These are phyloP conservation scores for Alloteropsis semialata DNA, from an alignment of 176 grass and related monocot genomes.

Conservation along the genomic window DNA sequence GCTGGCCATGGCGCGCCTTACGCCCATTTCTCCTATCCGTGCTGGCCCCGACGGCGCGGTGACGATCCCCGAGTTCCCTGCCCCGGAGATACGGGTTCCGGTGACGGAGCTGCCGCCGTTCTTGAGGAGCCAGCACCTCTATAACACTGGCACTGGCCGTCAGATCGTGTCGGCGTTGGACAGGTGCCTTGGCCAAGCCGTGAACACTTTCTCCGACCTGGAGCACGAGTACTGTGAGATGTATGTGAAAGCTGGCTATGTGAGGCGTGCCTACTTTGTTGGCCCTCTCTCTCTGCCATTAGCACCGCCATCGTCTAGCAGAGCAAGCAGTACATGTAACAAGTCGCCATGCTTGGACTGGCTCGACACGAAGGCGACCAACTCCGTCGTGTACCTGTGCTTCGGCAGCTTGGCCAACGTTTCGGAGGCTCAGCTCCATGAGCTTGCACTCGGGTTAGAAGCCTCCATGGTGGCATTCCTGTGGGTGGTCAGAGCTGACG, in stretches of 20 bases:
- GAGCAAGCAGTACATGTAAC: no score
- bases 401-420: slow-evolving; percentile 26
- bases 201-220: slow-evolving; percentile 8
- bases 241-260: neutral
- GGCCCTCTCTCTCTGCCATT: neutral
- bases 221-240: slow-evolving; percentile 1
- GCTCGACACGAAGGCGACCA: neutral
- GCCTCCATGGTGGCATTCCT: slow-evolving; percentile 14
- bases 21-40: no score
- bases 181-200: neutral
- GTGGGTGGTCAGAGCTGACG: neutral
- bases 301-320: neutral
- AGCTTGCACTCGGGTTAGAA: slow-evolving; percentile 32
- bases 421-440: neutral
- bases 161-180: neutral
- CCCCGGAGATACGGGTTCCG: neutral
- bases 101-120: slow-evolving; percentile 2
- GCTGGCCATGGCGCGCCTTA: neutral
- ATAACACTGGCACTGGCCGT: fast-evolving
- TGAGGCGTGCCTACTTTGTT: neutral
- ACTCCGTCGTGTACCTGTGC: slow-evolving; percentile 35
- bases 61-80: neutral
- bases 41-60: neutral
- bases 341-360: neutral
- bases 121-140: neutral